Evolutionary conservation across 139 green algal genomes (phyloP), one percentile per base, ranked within the genome.

Genomic region (Edaphochlamys debaryana): DNA sequence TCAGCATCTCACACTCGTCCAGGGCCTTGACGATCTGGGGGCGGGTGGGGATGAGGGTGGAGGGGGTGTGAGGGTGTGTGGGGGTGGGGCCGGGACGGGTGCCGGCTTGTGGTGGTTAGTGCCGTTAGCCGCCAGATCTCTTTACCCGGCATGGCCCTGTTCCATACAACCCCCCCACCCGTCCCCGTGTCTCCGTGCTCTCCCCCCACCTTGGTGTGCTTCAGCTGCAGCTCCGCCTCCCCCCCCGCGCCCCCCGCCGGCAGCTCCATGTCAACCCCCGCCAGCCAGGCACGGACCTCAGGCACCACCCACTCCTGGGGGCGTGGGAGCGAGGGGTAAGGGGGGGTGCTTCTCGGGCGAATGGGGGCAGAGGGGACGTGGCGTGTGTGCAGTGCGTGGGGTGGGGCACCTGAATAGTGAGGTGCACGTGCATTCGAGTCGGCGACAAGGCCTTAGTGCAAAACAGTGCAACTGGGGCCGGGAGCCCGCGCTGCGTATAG

Each of bases 1-100:
- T 41, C 76, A 82, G 42, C 62, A 74, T 66, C 63, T 82, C 76
- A 34, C 76, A 82, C 64, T 82, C 76, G 32, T 82, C 76, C 32
- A 82, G 42, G 2, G 29, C 45, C 41, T 82, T 82, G 23, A 73
- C 62, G 42, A 82, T 32, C 76, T 82, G 76, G 3, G 41, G 40
- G 69, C 2, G 6, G 54, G 54, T 29, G 54, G 5, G 23, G 22
- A 63, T 5, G 30, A 63, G 22, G 23, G n/a, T n/a, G n/a, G n/a
- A n/a, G n/a, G n/a, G n/a, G n/a, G n/a, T n/a, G n/a, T n/a, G n/a
- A n/a, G n/a, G n/a, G n/a, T n/a, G n/a, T n/a, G 13, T 48, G 66
- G 36, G 19, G 20, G 58, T 7, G 58, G 58, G 19, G 32, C 25
- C 25, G 58, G 58, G 58, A 27, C 6, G 17, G 58, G n/a, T 23